Evolutionary conservation across 441 rosid species (phyloP).

Genomic region (Francoa sonchifolia): DNA sequence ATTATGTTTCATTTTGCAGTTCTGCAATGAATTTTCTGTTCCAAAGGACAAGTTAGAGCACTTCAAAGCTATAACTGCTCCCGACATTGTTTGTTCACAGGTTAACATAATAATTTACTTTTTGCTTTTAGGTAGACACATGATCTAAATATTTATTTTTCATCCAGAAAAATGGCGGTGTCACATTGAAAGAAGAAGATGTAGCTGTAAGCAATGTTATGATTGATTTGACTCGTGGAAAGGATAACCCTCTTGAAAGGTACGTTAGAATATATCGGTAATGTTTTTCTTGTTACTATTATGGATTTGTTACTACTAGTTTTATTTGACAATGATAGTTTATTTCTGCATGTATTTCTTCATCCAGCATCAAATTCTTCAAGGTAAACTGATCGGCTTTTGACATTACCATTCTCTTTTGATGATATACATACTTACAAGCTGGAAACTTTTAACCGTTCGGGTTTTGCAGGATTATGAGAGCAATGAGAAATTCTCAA

Average conservation of each 20-base stretch:
- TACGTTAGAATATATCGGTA: conserved; percentile 14
- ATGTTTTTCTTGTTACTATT: neutral
- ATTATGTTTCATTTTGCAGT: conserved; percentile 52
- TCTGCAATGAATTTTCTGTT: conserved; percentile 89
- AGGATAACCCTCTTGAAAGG: conserved; percentile 78
- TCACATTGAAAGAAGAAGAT: conserved; percentile 61
- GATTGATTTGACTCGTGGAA: conserved; percentile 89
- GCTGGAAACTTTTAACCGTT: conserved; percentile 4
- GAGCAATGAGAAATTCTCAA: conserved; percentile 57
- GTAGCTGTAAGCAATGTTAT: conserved; percentile 64
- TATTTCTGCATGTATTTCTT: conserved; percentile 14
- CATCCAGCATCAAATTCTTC: conserved; percentile 79
- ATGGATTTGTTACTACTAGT: conserved; percentile 8
- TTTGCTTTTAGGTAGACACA: conserved; percentile 9
- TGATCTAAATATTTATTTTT: conserved; percentile 7
- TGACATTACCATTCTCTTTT: neutral
- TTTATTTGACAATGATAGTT: conserved; percentile 6
- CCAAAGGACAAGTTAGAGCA: conserved; percentile 72
- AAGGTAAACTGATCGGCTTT: conserved; percentile 29
- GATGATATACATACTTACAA: neutral
- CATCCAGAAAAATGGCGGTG: conserved; percentile 48
- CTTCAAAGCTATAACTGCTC: conserved; percentile 69
- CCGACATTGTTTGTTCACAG: conserved; percentile 90
- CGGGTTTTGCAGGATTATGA: conserved; percentile 53
- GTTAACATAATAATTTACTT: too few relatives aligned